Evolutionary conservation across 768 basidiomycete genomes (phyloP).

Genomic region (Cystofilobasidium capitatum): DNA sequence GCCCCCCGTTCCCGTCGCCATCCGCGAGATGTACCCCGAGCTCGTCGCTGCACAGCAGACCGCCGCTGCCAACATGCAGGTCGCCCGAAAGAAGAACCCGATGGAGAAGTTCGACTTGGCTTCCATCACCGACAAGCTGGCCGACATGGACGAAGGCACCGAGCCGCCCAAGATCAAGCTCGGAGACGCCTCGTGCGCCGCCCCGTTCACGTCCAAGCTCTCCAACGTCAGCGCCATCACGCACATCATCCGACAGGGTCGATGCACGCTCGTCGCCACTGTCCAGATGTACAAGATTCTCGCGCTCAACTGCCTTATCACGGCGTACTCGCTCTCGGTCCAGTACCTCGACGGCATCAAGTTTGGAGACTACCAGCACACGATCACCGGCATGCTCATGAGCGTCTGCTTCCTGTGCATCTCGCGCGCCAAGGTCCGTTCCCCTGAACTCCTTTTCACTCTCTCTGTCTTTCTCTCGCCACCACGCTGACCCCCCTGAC

Average conservation of each 20-base stretch:
- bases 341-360: conserved; percentile 98
- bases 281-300: conserved; percentile 99
- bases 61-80: conserved; percentile 56
- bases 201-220: conserved; percentile 95
- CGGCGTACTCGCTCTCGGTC: conserved; percentile 94
- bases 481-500: not conserved
- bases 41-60: conserved; percentile 80
- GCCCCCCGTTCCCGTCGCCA: conserved; percentile 78
- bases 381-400: conserved; percentile 93
- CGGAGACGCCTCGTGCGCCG: conserved; percentile 97
- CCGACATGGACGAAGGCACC: conserved; percentile 83
- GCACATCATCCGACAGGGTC: conserved; percentile 95
- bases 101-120: conserved; percentile 81
- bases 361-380: conserved; percentile 94
- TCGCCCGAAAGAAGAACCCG: conserved; percentile 69
- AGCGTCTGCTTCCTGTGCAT: conserved; percentile 98
- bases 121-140: conserved; percentile 70
- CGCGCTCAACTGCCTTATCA: conserved; percentile 93
- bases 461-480: not conserved
- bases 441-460: not conserved
- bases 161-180: conserved; percentile 97
- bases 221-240: conserved; percentile 94
- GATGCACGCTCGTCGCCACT: conserved; percentile 95
- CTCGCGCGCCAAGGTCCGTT: conserved; percentile 80
- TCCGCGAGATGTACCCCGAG: conserved; percentile 80